Evolutionary conservation across 2,329 filamentous ascomycete species (phyloP), one percentile per base, ranked within the genome.

Genomic region (Fusarium sp.): DNA sequence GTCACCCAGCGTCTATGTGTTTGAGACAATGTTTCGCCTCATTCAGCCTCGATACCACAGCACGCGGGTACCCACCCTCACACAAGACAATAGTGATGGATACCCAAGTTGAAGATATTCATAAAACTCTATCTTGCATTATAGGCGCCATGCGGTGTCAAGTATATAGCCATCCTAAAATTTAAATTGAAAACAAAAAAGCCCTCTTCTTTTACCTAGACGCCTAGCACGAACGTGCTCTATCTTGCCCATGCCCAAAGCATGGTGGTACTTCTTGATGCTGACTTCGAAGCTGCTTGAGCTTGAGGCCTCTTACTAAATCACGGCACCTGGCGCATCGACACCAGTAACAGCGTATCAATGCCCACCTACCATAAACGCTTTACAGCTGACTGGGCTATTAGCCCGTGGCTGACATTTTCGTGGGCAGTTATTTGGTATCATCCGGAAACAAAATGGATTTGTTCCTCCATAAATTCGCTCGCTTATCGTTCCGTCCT

Each of bases 141-240:
- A 59, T 58, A 53, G 53, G 48, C 53, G 57, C 61, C 49, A 36
- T 61, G 45, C 31, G 37, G 53, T 55, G 42, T 65, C 49, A 48
- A 63, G 57, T 61, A 63, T 64, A 65, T 65, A 65, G 47, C 58
- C 53, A 63, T 45, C 61, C 43, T 58, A 65, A 65, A 37, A n/a
- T n/a, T n/a, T n/a, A n/a, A n/a, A n/a, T n/a, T n/a, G n/a, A n/a
- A n/a, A n/a, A n/a, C n/a, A 61, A 65, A 65, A 63, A 65, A 51
- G 45, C 52, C 53, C 49, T 53, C 52, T 62, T 44, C 13, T 53
- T 65, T 65, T 63, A 36, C 61, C 49, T 50, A 39, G 61, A 63
- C 57, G 61, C 57, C 61, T 38, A 57, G 60, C 39, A 51, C 36
- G 48, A 33, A 42, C 49, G 53, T 65, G 46, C 35, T 62, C 57